Evolutionary conservation across 305 asterid genomes (phyloP).

Genomic region (Solanum hybrid): DNA sequence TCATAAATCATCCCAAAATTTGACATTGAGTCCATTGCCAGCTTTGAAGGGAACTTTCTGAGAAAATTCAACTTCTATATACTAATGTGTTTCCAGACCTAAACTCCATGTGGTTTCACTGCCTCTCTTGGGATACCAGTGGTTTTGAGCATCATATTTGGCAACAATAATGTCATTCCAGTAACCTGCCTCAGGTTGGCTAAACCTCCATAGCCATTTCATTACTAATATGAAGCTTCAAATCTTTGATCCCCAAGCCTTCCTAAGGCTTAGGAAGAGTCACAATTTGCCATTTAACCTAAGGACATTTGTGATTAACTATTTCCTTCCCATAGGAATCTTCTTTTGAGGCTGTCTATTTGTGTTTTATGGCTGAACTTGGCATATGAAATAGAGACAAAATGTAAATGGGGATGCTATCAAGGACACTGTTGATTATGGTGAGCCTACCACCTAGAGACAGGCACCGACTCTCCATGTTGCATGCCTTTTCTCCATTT

Average conservation of each 20-base stretch:
- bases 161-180: background rate
- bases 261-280: background rate
- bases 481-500: background rate
- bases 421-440: background rate
- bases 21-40: background rate
- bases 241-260: background rate
- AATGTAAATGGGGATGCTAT: background rate
- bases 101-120: background rate
- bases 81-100: background rate
- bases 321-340: background rate
- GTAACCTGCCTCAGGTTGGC: background rate
- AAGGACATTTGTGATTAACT: background rate
- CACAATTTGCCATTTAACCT: background rate
- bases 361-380: background rate
- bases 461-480: background rate
- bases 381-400: background rate
- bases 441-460: background rate
- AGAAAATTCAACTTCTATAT: background rate
- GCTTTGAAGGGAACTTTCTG: background rate
- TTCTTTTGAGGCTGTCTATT: background rate
- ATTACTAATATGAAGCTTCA: background rate
- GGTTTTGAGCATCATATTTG: background rate
- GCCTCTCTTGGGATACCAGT: background rate
- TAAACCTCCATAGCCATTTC: background rate
- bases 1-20: background rate